These are phyloP conservation scores for Picochlorum costavermella DNA, from an alignment of 139 green algal genomes.

Conservation along the genomic window DNA sequence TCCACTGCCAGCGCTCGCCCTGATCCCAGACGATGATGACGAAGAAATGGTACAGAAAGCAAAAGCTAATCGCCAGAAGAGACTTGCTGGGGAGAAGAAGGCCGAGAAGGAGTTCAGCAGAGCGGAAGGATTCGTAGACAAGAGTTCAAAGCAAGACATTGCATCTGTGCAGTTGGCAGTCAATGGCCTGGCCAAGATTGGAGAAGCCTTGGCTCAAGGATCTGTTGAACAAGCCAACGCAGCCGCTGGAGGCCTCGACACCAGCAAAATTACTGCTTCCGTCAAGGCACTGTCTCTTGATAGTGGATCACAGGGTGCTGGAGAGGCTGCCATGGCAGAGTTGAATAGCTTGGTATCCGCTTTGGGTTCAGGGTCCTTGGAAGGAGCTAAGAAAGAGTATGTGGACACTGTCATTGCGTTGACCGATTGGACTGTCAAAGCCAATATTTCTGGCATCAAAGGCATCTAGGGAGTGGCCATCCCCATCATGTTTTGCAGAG, in stretches of 20 bases:
- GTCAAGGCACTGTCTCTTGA: constrained; percentile 10
- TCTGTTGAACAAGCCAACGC: constrained; percentile 22
- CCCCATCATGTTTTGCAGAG: too few relatives aligned
- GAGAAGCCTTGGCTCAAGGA: constrained; percentile 41
- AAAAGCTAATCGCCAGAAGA: constrained; percentile 44
- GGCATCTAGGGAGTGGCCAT: not conserved
- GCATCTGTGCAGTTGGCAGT: constrained; percentile 44
- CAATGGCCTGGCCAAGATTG: constrained; percentile 38
- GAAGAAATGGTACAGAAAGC: constrained; percentile 59
- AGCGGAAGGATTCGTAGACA: constrained; percentile 14
- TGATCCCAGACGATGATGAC: constrained; percentile 67
- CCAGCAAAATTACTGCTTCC: constrained; percentile 17
- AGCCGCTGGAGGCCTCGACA: too few relatives aligned
- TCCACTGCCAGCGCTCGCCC: constrained; percentile 19
- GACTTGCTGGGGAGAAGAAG: constrained; percentile 25
- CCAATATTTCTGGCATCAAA: constrained; percentile 23
- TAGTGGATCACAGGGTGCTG: constrained; percentile 8
- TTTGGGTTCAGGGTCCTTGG: constrained; percentile 18
- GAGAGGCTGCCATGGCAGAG: constrained; percentile 17
- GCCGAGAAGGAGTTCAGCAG: constrained; percentile 12
- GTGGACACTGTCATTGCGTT: constrained; percentile 36
- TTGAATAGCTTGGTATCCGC: constrained; percentile 25
- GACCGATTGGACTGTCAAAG: constrained; percentile 29
- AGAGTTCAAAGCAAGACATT: constrained; percentile 34
- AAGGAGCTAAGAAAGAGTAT: constrained; percentile 40